These are phyloP conservation scores for Trichoderma aggressivum DNA, from an alignment of 2,329 filamentous ascomycete genomes.

Conservation along the genomic window DNA sequence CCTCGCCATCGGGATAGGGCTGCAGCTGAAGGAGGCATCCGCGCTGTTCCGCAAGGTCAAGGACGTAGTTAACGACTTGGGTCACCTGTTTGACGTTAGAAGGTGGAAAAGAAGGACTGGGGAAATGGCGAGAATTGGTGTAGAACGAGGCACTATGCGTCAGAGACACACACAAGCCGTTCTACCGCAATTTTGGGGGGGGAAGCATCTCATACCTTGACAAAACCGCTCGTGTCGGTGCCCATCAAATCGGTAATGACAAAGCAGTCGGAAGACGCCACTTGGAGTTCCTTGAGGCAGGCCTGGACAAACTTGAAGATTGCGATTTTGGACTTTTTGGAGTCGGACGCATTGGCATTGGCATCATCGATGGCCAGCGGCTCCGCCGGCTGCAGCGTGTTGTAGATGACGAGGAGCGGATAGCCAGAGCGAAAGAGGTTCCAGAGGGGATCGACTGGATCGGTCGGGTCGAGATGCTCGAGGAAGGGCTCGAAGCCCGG, in stretches of 20 bases:
- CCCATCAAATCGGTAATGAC: conserved; percentile 88
- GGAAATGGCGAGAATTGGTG: neutral
- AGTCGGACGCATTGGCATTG: conserved; percentile 55
- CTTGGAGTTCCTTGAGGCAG: conserved; percentile 76
- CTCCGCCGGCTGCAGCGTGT: conserved; percentile 69
- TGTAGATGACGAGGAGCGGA: conserved; percentile 85
- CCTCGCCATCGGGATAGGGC: conserved; percentile 54
- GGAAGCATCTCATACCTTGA: conserved; percentile 72
- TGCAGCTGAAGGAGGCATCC: conserved; percentile 66
- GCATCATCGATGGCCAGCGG: conserved; percentile 65
- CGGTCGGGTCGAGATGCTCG: conserved; percentile 64
- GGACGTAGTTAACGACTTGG: conserved; percentile 85
- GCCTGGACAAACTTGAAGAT: conserved; percentile 91
- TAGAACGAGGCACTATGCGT: neutral
- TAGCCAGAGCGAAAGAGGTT: conserved; percentile 77
- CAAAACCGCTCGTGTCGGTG: conserved; percentile 93
- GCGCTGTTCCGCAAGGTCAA: conserved; percentile 78
- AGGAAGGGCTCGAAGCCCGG: conserved; percentile 77
- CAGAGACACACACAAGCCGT: neutral
- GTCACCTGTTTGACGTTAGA: conserved; percentile 54
- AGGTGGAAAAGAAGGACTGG: neutral
- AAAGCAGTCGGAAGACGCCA: conserved; percentile 80
- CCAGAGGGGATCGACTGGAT: conserved; percentile 89
- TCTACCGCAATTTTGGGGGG: too few species aligned
- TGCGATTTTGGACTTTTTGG: conserved; percentile 79